Evolutionary conservation across 2,329 filamentous ascomycete genomes (phyloP).

Genomic region (Penicillium sp.): DNA sequence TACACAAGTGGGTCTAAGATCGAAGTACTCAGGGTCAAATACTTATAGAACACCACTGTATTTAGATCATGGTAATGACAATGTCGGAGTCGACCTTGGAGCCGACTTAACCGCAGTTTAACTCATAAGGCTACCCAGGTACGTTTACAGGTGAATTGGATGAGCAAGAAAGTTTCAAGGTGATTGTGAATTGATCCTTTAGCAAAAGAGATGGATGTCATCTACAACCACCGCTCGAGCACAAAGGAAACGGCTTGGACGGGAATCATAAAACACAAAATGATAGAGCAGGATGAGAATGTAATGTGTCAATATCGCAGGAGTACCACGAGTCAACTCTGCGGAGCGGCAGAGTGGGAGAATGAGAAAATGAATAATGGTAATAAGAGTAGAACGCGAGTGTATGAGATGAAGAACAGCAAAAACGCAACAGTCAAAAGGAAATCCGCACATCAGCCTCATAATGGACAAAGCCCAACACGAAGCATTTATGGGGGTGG

Average conservation of each 20-base stretch:
- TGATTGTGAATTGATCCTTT: not conserved
- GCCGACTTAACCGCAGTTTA: too few species aligned
- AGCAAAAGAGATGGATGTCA: conserved; percentile 2
- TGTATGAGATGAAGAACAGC: not conserved
- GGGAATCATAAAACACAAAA: conserved; percentile 13
- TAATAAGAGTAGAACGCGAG: not conserved
- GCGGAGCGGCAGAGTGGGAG: not conserved
- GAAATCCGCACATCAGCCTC: too few species aligned
- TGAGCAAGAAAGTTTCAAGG: too few species aligned
- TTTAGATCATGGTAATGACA: too few species aligned
- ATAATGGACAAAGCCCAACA: not conserved
- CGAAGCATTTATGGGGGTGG: conserved; percentile 43
- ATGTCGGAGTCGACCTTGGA: too few species aligned
- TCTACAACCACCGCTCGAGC: conserved; percentile 10
- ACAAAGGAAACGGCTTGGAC: not conserved
- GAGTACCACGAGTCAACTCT: not conserved
- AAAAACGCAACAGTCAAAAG: not conserved
- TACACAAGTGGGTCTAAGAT: too few species aligned
- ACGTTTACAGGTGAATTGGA: too few species aligned
- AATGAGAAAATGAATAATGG: not conserved
- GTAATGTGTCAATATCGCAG: not conserved
- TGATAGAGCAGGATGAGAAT: conserved; percentile 2
- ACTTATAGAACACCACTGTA: too few species aligned
- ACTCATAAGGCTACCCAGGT: too few species aligned
- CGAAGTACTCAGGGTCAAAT: too few species aligned